These are phyloP conservation scores for Pecoramyces ruminantium DNA, from an alignment of 192 early-diverging fungal species.

Conservation along the genomic window DNA sequence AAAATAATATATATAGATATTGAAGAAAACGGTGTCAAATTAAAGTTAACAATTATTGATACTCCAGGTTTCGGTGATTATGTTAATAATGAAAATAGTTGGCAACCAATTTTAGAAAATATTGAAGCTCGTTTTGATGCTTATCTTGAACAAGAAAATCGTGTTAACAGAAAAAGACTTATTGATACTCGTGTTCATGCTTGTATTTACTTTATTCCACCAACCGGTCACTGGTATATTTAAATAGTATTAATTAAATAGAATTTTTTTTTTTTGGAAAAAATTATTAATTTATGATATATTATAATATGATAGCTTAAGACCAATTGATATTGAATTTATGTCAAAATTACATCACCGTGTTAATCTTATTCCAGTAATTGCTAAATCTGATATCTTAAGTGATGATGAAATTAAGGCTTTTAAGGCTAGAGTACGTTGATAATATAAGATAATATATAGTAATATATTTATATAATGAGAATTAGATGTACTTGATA, in stretches of 20 bases:
- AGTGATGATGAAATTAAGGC: slow-evolving; percentile 43
- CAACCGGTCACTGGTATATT: slow-evolving; percentile 73
- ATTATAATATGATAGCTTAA: slow-evolving; percentile 31
- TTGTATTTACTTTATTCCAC: slow-evolving; percentile 90
- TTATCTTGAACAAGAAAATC: slow-evolving; percentile 85
- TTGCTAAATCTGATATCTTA: slow-evolving; percentile 73
- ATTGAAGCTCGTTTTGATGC: slow-evolving; percentile 96
- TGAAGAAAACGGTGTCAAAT: slow-evolving; percentile 86
- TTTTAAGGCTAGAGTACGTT: slow-evolving; percentile 4
- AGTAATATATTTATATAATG: too few relatives aligned
- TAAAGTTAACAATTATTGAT: slow-evolving; percentile 91
- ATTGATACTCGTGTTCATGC: slow-evolving; percentile 89
- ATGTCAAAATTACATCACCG: slow-evolving; percentile 81
- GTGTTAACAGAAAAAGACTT: slow-evolving; percentile 72
- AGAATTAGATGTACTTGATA: too few relatives aligned
- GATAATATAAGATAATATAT: too few relatives aligned
- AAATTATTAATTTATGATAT: too few relatives aligned
- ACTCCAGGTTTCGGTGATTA: slow-evolving; percentile 97
- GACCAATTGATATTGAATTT: slow-evolving; percentile 83
- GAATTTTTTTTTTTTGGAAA: too few relatives aligned
- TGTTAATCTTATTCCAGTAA: slow-evolving; percentile 77
- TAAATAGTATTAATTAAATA: background rate
- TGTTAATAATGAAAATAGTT: slow-evolving; percentile 95
- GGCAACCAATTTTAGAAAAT: slow-evolving; percentile 94
- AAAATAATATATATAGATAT: slow-evolving; percentile 30